Conservation (phyloP, 257 asterid genomes). For the Ajuga chamaepitys region DNA sequence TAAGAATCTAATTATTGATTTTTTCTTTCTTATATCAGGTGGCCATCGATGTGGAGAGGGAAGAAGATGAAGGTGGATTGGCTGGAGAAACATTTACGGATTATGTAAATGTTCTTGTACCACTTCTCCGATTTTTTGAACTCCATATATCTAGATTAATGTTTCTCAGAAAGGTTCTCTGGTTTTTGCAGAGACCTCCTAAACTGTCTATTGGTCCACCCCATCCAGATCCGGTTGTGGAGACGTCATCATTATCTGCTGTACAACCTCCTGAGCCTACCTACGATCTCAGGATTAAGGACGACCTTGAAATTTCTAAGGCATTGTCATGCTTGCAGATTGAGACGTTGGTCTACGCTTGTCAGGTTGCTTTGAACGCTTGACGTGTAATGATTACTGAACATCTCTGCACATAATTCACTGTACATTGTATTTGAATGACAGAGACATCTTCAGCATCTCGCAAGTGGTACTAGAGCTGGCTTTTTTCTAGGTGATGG, state of each 20-base stretch:
- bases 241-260: slow-evolving; percentile 90
- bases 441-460: slow-evolving; percentile 96
- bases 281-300: slow-evolving; percentile 65
- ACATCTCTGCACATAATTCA: slow-evolving; percentile 10
- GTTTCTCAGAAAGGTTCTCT: slow-evolving; percentile 19
- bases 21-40: slow-evolving; percentile 40
- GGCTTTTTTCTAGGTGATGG: slow-evolving; percentile 99
- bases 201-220: slow-evolving; percentile 84
- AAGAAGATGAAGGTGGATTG: slow-evolving; percentile 97
- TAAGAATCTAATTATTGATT: slow-evolving; percentile 11
- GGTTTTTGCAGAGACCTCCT: slow-evolving; percentile 68
- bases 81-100: slow-evolving; percentile 95
- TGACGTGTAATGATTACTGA: slow-evolving; percentile 2
- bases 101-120: slow-evolving; percentile 45
- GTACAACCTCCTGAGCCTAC: slow-evolving; percentile 98
- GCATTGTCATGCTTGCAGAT: slow-evolving; percentile 93
- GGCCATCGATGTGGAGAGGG: slow-evolving; percentile 92
- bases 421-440: slow-evolving; percentile 15
- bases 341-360: slow-evolving; percentile 93
- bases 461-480: slow-evolving; percentile 77
- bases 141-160: not conserved
- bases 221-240: slow-evolving; percentile 96
- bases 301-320: slow-evolving; percentile 64
- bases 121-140: slow-evolving; percentile 3
- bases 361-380: slow-evolving; percentile 60